Base-by-base conservation (phyloP, 306 rosid species). In the Acacia acuminata region DNA sequence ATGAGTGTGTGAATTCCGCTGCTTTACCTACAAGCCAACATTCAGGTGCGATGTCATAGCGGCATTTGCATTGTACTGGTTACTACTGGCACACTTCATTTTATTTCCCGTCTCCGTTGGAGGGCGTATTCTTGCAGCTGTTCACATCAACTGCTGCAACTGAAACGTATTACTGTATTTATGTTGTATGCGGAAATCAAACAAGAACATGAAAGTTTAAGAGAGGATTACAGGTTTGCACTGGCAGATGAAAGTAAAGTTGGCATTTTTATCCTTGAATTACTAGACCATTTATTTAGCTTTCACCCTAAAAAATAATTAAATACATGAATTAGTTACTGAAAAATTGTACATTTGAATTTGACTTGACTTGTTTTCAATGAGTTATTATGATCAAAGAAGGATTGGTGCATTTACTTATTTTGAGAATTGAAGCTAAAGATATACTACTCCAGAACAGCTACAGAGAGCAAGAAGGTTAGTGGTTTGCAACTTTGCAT, bases 41-140 rank as follows among this genome's bases (percentile, higher is more conserved):
- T 83, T 77, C 85, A 61, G 82, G 58, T 20, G 32, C 81, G 71
- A 27, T 44, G 74, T 76, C 84, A 56, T 89, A 85, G 87, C 74
- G 55, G 53, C 53, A 12, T 70, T 24, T n/a, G 17, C 75, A 1
- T 43, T 79, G 77, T 22, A 22, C 65, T n/a, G 14, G 30, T 58
- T 58, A 8, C 65, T 58, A 10, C 25, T 8, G 10, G 15, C 75
- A 65, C 80, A 67, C 25, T 78, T 3, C 76, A 48, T 58, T 80
- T 68, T 45, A 56, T 67, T 79, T 42, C 48, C 24, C 75, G 1
- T 1, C 25, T 27, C 71, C 56, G 60, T 63, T 70, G 56, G 66
- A 47, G 47, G 73, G 75, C 27, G 53, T 55, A 55, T 64, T 60
- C 20, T 68, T n/a, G 71, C 55, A 9, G n/a, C 64, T 19, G 22